Evolutionary conservation across 306 rosid species (phyloP), one percentile per base, ranked within the genome.

Genomic region (Rosa lucieae): DNA sequence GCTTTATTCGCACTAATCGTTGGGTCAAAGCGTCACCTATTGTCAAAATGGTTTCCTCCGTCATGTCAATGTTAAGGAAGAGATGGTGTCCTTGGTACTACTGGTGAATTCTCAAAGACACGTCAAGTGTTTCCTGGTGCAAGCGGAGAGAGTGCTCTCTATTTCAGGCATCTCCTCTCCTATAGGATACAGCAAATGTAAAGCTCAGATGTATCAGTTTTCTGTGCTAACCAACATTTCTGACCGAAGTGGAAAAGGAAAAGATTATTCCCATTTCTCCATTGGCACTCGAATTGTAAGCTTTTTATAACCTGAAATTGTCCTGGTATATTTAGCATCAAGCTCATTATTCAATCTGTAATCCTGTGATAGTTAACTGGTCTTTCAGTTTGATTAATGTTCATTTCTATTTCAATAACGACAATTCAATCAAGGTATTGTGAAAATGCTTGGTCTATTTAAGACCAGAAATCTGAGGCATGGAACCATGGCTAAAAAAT

Each of bases 41-140:
- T 83, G 72, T 69, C 74, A 14, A 83, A 81, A 78, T 79, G 72
- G 86, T 83, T 85, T 44, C 87, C 87, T 52, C 67, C 8, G 2
- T 62, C 81, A 7, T 83, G 46, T 78, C 87, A 67, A 23, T 75
- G 78, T 43, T 75, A 18, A 37, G 29, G 52, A 79, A 66, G 46
- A n/a, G 23, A 40, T 20, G 66, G 7, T 35, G 37, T 6, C 56
- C 48, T 65, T 66, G 58, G 32, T 40, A 82, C 63, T 65, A 20
- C 40, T 49, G 26, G 52, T 37, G 80, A 73, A 65, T 65, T 65
- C 70, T 17, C 5, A 74, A 20, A 66, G 70, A 37, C 2, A 11
- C 70, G 15, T 37, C 47, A 6, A 14, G 59, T 15, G 44, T 47
- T 40, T 6, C 10, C 42, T 74, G 21, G 12, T 42, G 40, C 39